These are phyloP conservation scores for Plasmodium gonderi DNA, from an alignment of 169 alveolate species.

Conservation along the genomic window DNA sequence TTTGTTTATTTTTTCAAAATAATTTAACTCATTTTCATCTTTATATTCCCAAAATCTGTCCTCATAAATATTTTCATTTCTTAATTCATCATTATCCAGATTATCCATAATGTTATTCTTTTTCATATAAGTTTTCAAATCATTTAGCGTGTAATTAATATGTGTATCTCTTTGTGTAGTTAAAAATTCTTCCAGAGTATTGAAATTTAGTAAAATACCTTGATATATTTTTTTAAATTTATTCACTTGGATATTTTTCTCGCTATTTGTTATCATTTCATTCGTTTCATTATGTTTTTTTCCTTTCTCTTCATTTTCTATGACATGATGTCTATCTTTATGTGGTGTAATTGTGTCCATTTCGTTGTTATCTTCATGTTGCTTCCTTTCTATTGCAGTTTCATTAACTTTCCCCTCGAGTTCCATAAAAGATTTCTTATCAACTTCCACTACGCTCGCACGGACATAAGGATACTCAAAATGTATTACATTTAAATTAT, in stretches of 20 bases:
- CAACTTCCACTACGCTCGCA: constrained; percentile 29
- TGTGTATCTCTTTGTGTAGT: constrained; percentile 7
- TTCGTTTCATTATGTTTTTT: background rate
- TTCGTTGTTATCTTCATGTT: background rate
- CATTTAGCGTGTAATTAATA: background rate
- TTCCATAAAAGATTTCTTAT: background rate
- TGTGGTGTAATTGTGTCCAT: background rate
- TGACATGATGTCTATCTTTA: background rate
- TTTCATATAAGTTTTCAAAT: constrained; percentile 7
- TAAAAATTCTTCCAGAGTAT: constrained; percentile 52
- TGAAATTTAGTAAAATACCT: constrained; percentile 44
- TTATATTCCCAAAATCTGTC: constrained; percentile 55
- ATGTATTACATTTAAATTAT: background rate
- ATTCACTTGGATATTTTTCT: constrained; percentile 1
- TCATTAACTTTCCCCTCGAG: background rate
- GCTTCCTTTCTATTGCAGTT: background rate
- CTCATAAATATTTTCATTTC: constrained; percentile 4
- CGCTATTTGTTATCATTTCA: background rate
- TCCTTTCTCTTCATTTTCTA: background rate
- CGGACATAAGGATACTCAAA: constrained; percentile 10
- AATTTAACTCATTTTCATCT: constrained; percentile 12
- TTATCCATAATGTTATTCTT: background rate
- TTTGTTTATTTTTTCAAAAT: constrained; percentile 53
- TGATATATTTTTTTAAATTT: constrained; percentile 8
- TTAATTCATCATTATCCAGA: background rate